Base-by-base conservation (phyloP, 2,329 filamentous ascomycete genomes). In the Aspergillus floridensis region DNA sequence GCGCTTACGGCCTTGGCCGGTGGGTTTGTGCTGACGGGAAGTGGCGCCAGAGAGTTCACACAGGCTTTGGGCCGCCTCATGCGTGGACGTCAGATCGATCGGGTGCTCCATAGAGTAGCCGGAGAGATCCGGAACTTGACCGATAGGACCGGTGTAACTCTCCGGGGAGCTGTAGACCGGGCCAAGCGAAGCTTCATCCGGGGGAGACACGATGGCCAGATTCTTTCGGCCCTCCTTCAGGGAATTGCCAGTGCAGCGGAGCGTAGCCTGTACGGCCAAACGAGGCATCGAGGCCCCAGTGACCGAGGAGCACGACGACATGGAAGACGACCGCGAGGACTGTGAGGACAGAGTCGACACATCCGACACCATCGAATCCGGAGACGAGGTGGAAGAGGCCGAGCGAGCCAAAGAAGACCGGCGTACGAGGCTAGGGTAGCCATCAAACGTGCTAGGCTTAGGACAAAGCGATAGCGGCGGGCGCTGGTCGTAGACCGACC, bases 311-410 rank as follows among this genome's bases (percentile, higher is more conserved):
- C 67, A 76, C n/a, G 78, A 80, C 5, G 77, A 79, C 51, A 79
- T 74, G 4, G 77, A 79, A 5, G 77, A 79, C 19, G 78, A 85
- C 72, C 83, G 82, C 75, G 82, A 84, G 71, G 72, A 76, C 65
- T 76, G 77, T 64, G 73, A 84, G 56, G 83, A 84, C 60, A 84
- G 76, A 14, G 80, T 80, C 38, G 83, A 84, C 57, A 79, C 79
- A 70, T 88, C 85, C 29, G 84, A 86, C 38, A 86, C 74, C 81
- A 87, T 85, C 35, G 85, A 87, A 63, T 87, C 85, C n/a, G 86
- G 85, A 48, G 81, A 84, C 8, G 80, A 83, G 21, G 73, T 73
- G 49, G 80, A 83, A 4, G 83, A 85, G 26, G 79, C 78, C 22
- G 82, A 81, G 57, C 77, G 82, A 58, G 80, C 79, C 63, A 80